Evolutionary conservation across 148 eudicot species (phyloP).

Genomic region (Tetragonia tetragonoides): DNA sequence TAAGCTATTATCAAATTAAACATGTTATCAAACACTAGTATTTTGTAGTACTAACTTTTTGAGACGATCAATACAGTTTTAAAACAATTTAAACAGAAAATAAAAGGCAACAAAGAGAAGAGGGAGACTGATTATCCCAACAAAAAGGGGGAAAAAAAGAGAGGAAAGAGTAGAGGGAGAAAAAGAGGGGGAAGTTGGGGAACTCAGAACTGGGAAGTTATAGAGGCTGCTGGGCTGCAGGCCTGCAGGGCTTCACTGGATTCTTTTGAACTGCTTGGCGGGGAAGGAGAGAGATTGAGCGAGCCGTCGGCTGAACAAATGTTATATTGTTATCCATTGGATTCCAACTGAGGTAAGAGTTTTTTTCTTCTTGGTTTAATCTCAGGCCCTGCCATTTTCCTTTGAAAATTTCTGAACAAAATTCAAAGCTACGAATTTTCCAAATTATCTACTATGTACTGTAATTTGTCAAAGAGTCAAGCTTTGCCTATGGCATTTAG

Average conservation of each 20-base stretch:
- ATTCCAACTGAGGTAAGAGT: neutral
- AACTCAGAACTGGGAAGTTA: too few species aligned
- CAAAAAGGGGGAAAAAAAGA: too few species aligned
- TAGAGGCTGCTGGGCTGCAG: neutral
- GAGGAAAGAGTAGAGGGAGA: too few species aligned
- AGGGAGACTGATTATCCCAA: too few species aligned
- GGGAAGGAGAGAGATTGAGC: neutral
- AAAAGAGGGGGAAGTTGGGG: too few species aligned
- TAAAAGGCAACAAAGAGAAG: too few species aligned
- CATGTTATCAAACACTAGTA: too few species aligned
- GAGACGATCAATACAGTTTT: too few species aligned
- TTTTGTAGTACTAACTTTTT: too few species aligned
- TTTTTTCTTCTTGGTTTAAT: neutral
- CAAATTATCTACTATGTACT: conserved; percentile 35
- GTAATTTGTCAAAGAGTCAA: conserved; percentile 56
- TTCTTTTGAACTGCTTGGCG: neutral
- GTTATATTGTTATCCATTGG: neutral
- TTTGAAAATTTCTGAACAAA: neutral
- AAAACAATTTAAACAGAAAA: too few species aligned
- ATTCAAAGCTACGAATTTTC: neutral
- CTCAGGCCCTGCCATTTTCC: neutral
- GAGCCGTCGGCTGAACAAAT: neutral
- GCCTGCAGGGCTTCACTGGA: neutral
- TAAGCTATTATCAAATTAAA: too few species aligned
- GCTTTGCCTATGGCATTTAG: conserved; percentile 56